Conservation (phyloP, 179 eudicot species). For the Actinidia polygama region DNA sequence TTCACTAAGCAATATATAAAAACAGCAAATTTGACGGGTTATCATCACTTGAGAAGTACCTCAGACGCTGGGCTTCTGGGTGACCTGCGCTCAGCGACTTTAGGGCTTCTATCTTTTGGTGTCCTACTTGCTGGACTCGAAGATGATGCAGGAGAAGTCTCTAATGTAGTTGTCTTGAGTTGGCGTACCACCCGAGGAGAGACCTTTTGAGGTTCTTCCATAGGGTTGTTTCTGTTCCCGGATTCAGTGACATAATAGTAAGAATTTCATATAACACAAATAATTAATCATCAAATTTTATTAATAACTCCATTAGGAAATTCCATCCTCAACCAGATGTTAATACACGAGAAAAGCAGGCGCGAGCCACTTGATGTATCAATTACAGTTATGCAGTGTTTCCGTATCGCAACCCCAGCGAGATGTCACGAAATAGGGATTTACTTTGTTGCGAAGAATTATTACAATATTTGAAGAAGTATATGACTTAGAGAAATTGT, state of each 20-base stretch:
- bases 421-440: background rate
- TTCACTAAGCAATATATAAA: background rate
- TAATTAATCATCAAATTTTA: background rate
- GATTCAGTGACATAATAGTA: background rate
- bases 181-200: constrained; percentile 60
- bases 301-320: constrained; percentile 1
- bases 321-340: constrained; percentile 3
- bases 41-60: constrained; percentile 44
- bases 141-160: constrained; percentile 50
- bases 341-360: background rate
- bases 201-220: constrained; percentile 54
- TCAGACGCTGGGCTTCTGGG: constrained; percentile 70
- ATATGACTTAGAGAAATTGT: background rate
- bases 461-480: background rate
- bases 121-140: constrained; percentile 43
- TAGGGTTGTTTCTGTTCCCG: constrained; percentile 33
- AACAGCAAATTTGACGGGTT: background rate
- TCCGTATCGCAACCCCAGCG: background rate
- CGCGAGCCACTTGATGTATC: background rate
- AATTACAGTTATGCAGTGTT: background rate
- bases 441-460: background rate
- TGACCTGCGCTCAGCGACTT: constrained; percentile 60
- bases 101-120: constrained; percentile 72
- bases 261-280: background rate
- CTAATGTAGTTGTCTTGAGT: constrained; percentile 58